These are phyloP conservation scores for Stromatinia cepivora DNA, from an alignment of 2,329 filamentous ascomycete species.

Conservation along the genomic window DNA sequence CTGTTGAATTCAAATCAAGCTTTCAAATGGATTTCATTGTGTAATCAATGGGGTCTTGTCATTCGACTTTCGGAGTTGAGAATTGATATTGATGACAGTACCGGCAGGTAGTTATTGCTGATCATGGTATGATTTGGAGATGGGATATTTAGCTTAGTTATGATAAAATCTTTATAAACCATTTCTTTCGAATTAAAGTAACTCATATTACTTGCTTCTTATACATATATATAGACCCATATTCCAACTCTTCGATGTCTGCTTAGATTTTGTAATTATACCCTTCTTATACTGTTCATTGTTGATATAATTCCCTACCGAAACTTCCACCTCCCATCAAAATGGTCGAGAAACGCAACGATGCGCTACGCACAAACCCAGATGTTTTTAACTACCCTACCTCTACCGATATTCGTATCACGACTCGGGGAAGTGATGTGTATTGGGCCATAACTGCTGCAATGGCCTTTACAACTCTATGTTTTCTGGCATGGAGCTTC, in stretches of 20 bases:
- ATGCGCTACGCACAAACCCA: slow-evolving; percentile 32
- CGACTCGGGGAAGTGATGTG: slow-evolving; percentile 59
- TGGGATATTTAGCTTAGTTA: background rate
- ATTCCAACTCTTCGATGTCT: rapidly evolving
- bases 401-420: slow-evolving; percentile 56
- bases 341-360: slow-evolving; percentile 25
- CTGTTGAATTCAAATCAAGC: background rate
- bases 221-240: background rate
- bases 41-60: background rate
- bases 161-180: background rate
- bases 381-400: slow-evolving; percentile 34
- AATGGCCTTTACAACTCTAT: slow-evolving; percentile 56
- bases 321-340: background rate
- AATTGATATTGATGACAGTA: background rate
- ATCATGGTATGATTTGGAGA: slow-evolving; percentile 7
- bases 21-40: background rate
- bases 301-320: background rate
- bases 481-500: slow-evolving; percentile 53
- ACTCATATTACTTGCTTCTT: background rate
- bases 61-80: background rate
- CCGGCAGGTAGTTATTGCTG: background rate
- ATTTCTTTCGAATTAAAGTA: background rate
- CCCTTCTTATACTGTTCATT: background rate
- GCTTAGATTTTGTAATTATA: background rate
- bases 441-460: slow-evolving; percentile 62